Evolutionary conservation across 2,329 filamentous ascomycete genomes (phyloP).

Genomic region (Cordyceps militaris): DNA sequence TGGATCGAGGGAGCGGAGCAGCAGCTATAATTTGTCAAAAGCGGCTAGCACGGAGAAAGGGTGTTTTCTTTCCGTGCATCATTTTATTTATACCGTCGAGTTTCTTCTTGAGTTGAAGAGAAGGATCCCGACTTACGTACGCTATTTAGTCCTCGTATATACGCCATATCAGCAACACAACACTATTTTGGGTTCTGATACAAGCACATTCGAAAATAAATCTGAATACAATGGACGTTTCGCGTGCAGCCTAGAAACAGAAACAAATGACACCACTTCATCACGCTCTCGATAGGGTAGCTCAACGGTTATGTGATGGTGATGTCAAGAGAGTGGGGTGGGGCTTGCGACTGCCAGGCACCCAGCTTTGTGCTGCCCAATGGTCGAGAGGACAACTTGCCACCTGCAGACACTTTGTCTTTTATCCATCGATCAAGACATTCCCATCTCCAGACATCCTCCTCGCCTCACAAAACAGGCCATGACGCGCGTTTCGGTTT

Average conservation of each 20-base stretch:
- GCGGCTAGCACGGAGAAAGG: neutral
- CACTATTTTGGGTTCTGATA: too few species aligned
- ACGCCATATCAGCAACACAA: neutral
- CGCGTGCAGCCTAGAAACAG: too few species aligned
- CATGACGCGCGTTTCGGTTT: slow-evolving; percentile 40
- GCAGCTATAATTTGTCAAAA: neutral
- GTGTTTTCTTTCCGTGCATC: neutral
- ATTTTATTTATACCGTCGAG: neutral
- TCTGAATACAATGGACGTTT: too few species aligned
- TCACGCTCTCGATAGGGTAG: neutral
- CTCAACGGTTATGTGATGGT: neutral
- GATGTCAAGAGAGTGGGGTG: slow-evolving; percentile 5
- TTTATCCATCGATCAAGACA: neutral
- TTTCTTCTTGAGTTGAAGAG: neutral
- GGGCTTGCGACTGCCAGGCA: neutral
- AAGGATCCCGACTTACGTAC: neutral
- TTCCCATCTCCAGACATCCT: neutral
- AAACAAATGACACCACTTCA: neutral
- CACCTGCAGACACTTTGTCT: neutral
- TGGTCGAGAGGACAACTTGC: neutral
- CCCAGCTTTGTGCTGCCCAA: too few species aligned
- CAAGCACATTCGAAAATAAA: too few species aligned
- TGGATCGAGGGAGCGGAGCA: slow-evolving; percentile 23
- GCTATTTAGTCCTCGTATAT: too few species aligned
- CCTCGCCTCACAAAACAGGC: neutral